Percentiles rank a stretch among this genome's conserved stretches.
Conservation (phyloP, 2,329 filamentous ascomycete genomes). For the Penicillium sp. region DNA sequence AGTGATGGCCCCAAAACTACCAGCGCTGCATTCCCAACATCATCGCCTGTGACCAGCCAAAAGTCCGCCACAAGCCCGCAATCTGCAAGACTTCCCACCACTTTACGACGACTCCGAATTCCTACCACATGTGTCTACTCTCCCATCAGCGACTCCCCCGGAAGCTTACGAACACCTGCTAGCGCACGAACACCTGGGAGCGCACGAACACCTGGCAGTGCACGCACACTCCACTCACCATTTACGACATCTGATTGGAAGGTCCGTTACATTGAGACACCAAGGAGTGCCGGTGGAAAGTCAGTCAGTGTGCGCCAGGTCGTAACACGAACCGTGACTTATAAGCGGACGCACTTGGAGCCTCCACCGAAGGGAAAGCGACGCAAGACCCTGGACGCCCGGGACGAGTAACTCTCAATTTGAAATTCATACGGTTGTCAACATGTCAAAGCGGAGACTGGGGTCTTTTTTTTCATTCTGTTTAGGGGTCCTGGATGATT, state of each 20-base stretch:
- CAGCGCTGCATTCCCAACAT: conserved; percentile 56
- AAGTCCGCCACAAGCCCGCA: conserved; percentile 49
- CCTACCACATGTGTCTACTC: conserved; percentile 66
- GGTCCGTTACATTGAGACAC: conserved; percentile 60
- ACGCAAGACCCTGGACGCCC: conserved; percentile 57
- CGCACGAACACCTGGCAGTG: conserved; percentile 55
- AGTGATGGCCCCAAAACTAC: neutral
- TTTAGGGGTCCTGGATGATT: neutral
- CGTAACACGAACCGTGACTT: conserved; percentile 90
- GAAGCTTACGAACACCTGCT: conserved; percentile 41
- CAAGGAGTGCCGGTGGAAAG: conserved; percentile 63
- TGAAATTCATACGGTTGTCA: neutral
- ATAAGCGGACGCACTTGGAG: conserved; percentile 73
- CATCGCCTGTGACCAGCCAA: conserved; percentile 59
- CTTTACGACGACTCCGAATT: conserved; percentile 66
- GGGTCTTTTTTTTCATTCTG: neutral
- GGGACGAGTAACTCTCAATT: neutral
- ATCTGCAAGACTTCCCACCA: neutral
- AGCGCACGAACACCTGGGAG: conserved; percentile 56
- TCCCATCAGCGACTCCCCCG: neutral
- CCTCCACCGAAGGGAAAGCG: conserved; percentile 91
- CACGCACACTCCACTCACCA: conserved; percentile 64
- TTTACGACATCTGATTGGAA: conserved; percentile 84
- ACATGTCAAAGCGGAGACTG: neutral
- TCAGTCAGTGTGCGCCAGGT: conserved; percentile 77